Conservation (phyloP, 768 basidiomycete species). For the Vararia minispora region DNA sequence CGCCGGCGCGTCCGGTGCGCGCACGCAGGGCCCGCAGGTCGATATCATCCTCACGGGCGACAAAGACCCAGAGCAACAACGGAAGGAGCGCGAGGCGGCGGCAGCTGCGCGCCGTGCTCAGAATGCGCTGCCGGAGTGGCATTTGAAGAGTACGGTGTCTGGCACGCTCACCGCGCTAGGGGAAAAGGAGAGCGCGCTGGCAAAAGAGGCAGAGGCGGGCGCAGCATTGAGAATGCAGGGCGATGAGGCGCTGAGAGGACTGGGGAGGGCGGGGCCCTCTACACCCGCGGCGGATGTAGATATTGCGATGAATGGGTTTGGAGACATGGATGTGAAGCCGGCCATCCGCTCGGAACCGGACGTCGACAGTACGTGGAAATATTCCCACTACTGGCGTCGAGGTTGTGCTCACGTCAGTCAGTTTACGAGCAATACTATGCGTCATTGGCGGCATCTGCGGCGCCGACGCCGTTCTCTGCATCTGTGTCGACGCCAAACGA, state of each 20-base stretch:
- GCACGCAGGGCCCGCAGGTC: slow-evolving; percentile 62
- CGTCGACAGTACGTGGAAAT: no score
- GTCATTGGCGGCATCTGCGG: slow-evolving; percentile 53
- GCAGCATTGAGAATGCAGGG: slow-evolving; percentile 15
- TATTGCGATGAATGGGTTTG: slow-evolving; percentile 17
- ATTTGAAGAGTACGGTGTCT: slow-evolving; percentile 90
- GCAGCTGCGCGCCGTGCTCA: slow-evolving; percentile 81
- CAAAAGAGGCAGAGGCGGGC: slow-evolving; percentile 22
- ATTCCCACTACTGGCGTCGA: no score
- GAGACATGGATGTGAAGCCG: slow-evolving; percentile 33
- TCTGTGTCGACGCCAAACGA: no score
- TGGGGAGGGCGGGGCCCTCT: slow-evolving; percentile 28
- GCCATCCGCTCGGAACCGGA: no score
- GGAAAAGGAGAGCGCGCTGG: slow-evolving; percentile 56
- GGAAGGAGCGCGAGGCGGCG: slow-evolving; percentile 65
- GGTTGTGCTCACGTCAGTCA: slow-evolving; percentile 21
- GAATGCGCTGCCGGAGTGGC: slow-evolving; percentile 90
- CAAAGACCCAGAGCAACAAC: slow-evolving; percentile 70
- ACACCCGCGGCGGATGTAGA: slow-evolving; percentile 26
- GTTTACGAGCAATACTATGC: slow-evolving; percentile 82
- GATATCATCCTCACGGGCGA: slow-evolving; percentile 84
- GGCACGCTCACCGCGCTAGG: slow-evolving; percentile 86
- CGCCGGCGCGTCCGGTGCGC: slow-evolving; percentile 52
- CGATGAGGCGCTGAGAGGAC: slow-evolving; percentile 62
- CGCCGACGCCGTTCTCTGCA: slow-evolving; percentile 53